Evolutionary conservation across 345 rosid genomes (phyloP).

Genomic region (Salix caprea): DNA sequence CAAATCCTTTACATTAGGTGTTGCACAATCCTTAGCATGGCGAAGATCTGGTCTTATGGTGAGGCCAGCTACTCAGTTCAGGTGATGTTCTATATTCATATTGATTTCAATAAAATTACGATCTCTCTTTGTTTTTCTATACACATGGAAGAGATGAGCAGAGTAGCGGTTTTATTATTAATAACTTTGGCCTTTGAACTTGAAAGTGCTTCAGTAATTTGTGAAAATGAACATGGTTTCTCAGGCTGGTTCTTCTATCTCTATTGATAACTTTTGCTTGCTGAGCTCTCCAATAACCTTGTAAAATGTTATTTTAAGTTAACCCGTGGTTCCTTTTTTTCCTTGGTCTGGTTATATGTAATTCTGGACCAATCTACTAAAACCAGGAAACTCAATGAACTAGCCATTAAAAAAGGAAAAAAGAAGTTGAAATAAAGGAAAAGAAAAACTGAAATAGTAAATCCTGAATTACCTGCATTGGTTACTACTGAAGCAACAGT

Average conservation of each 20-base stretch:
- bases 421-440: not conserved
- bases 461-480: not conserved
- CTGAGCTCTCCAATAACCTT: too few species aligned
- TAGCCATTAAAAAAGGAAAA: not conserved
- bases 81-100: constrained; percentile 36
- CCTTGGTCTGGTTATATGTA: not conserved
- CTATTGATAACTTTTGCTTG: not conserved
- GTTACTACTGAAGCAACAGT: not conserved
- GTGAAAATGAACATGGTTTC: not conserved
- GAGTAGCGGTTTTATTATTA: not conserved
- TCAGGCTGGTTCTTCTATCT: not conserved
- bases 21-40: constrained; percentile 88
- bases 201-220: not conserved
- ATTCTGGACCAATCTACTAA: not conserved
- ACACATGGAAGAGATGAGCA: not conserved
- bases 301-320: too few species aligned
- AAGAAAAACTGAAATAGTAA: not conserved
- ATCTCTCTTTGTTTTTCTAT: not conserved
- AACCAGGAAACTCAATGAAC: not conserved
- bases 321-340: not conserved
- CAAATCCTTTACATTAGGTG: constrained; percentile 64
- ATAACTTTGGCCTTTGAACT: not conserved
- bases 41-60: constrained; percentile 85
- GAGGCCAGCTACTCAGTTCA: constrained; percentile 74
- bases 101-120: not conserved